Percentiles rank a stretch among this genome's conserved stretches.
Evolutionary conservation across 371 early-diverging fungal genomes (phyloP).

Genomic region (Syncephalastrum sp.): DNA sequence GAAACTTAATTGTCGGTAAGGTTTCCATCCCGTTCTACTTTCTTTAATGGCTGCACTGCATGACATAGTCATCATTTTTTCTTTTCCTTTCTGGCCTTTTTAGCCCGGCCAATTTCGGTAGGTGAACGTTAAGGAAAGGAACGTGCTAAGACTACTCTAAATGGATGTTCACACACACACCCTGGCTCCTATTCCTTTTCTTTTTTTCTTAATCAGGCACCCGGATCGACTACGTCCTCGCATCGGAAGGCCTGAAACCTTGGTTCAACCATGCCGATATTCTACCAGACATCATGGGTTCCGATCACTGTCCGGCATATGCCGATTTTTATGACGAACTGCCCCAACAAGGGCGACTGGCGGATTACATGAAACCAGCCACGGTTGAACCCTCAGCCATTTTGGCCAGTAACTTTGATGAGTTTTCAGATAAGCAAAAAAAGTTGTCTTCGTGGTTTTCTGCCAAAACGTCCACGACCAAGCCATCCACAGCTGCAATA

Average conservation of each 20-base stretch:
- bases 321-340: constrained; percentile 52
- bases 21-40: constrained; percentile 6
- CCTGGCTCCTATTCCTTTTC: too few species aligned
- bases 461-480: constrained; percentile 5
- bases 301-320: constrained; percentile 90
- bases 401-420: constrained; percentile 60
- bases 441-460: constrained; percentile 50
- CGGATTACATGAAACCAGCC: constrained; percentile 10
- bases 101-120: constrained; percentile 60
- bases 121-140: background rate
- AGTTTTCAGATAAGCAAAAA: constrained; percentile 64
- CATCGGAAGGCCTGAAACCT: constrained; percentile 51
- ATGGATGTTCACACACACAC: too few species aligned
- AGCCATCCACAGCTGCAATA: background rate
- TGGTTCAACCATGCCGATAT: constrained; percentile 63
- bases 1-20: constrained; percentile 65
- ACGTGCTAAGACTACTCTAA: too few species aligned
- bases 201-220: constrained; percentile 37
- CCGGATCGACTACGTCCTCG: constrained; percentile 84
- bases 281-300: constrained; percentile 67
- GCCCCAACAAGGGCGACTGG: constrained; percentile 2
- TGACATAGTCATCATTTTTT: constrained; percentile 9
- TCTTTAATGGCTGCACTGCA: constrained; percentile 6
- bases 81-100: background rate
- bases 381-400: constrained; percentile 40